Evolutionary conservation across 371 early-diverging fungal species (phyloP).

Genomic region (Syncephalis plumigaleata): DNA sequence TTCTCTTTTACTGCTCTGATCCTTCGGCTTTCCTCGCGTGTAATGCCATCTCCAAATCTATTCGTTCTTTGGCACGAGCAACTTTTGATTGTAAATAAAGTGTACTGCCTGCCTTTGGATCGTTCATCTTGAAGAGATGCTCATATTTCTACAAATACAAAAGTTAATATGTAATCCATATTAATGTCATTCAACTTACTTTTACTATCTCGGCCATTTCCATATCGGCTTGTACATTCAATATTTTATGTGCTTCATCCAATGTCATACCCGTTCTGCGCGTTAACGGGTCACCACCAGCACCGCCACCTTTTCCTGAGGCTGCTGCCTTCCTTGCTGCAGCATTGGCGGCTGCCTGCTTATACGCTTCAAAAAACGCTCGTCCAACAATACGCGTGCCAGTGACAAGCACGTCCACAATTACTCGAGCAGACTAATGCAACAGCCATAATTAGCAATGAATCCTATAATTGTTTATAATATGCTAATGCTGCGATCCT

Average conservation of each 20-base stretch:
- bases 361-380: slow-evolving; percentile 88
- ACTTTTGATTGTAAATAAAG: slow-evolving; percentile 92
- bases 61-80: slow-evolving; percentile 42
- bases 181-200: slow-evolving; percentile 19
- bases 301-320: slow-evolving; percentile 25
- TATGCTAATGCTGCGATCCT: background rate
- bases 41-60: slow-evolving; percentile 5
- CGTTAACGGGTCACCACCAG: slow-evolving; percentile 61
- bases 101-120: slow-evolving; percentile 71
- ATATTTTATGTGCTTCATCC: slow-evolving; percentile 84
- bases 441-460: background rate
- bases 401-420: slow-evolving; percentile 73
- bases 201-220: slow-evolving; percentile 50
- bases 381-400: slow-evolving; percentile 76
- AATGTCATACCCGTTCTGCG: slow-evolving; percentile 70
- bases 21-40: no score
- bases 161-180: background rate
- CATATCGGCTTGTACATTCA: slow-evolving; percentile 66
- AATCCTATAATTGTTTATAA: background rate
- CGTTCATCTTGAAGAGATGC: slow-evolving; percentile 78
- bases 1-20: no score
- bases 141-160: slow-evolving; percentile 55
- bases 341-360: slow-evolving; percentile 70
- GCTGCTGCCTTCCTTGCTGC: slow-evolving; percentile 18
- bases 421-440: slow-evolving; percentile 27